phyloP scores from a whole-genome alignment of 78 protist species.

The Dictyostelium capitatum region DNA sequence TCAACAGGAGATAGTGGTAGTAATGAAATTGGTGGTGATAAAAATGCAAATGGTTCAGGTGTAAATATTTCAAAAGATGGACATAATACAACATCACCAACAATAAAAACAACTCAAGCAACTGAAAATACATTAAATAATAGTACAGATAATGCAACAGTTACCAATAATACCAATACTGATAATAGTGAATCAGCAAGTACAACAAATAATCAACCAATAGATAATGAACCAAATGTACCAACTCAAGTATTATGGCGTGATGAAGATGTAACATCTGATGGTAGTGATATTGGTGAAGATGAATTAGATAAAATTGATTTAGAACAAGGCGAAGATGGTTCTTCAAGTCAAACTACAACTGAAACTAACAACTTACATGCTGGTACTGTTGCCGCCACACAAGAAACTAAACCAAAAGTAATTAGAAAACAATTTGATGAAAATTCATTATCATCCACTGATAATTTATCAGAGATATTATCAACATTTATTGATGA shows the following conservation, averaged over 20 bases:
- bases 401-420: neutral
- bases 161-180: neutral
- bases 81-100: slow-evolving; percentile 57
- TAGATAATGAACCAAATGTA: slow-evolving; percentile 23
- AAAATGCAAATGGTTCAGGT: neutral
- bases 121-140: slow-evolving; percentile 40
- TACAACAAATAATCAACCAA: neutral
- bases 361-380: neutral
- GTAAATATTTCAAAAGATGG: slow-evolving; percentile 44
- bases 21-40: neutral
- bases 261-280: slow-evolving; percentile 75
- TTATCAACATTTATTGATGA: slow-evolving; percentile 41
- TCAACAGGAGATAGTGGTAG: neutral
- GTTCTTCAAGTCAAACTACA: neutral
- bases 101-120: slow-evolving; percentile 43
- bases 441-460: neutral
- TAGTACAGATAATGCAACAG: neutral
- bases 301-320: slow-evolving; percentile 32
- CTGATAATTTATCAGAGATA: neutral
- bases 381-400: neutral
- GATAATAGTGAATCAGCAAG: slow-evolving; percentile 14
- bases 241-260: slow-evolving; percentile 66
- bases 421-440: slow-evolving; percentile 27
- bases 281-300: slow-evolving; percentile 71
- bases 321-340: neutral